These are phyloP conservation scores for Phialocephala sp. DNA, from an alignment of 2,329 filamentous ascomycete genomes.

Conservation along the genomic window DNA sequence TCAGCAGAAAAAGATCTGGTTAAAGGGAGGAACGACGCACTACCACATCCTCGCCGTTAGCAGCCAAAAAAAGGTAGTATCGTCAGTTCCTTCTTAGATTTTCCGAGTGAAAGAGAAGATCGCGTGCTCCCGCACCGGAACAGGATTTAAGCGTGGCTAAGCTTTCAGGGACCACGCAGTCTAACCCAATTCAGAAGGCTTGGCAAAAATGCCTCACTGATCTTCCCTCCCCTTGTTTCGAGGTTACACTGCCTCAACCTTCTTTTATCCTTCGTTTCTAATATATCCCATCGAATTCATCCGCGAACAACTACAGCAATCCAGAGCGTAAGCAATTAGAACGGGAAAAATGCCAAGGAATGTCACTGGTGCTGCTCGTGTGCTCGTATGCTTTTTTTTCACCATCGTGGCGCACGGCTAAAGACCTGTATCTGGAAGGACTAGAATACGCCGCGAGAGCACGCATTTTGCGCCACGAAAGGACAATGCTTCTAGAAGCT, in stretches of 20 bases:
- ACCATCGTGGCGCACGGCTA: conserved; percentile 6
- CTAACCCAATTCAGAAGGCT: neutral
- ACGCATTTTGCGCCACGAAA: conserved; percentile 6
- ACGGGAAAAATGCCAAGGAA: neutral
- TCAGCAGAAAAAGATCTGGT: no score
- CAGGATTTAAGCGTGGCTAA: neutral
- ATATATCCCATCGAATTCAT: neutral
- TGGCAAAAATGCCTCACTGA: conserved; percentile 10
- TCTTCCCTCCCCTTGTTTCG: neutral
- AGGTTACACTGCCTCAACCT: neutral
- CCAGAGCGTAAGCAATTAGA: neutral
- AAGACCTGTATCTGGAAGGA: neutral
- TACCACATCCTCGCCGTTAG: no score
- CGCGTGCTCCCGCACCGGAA: neutral
- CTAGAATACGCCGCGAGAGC: conserved; percentile 6
- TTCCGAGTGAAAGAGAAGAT: neutral
- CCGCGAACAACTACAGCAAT: neutral
- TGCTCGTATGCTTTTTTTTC: neutral
- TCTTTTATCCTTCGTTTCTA: neutral
- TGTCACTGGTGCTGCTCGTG: neutral
- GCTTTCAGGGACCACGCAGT: neutral
- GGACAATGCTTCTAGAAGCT: neutral
- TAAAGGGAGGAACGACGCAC: no score
- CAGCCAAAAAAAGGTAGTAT: no score
- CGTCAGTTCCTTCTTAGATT: neutral